These are phyloP conservation scores for Fraxinus anomala DNA, from an alignment of 257 asterid species.

Conservation along the genomic window DNA sequence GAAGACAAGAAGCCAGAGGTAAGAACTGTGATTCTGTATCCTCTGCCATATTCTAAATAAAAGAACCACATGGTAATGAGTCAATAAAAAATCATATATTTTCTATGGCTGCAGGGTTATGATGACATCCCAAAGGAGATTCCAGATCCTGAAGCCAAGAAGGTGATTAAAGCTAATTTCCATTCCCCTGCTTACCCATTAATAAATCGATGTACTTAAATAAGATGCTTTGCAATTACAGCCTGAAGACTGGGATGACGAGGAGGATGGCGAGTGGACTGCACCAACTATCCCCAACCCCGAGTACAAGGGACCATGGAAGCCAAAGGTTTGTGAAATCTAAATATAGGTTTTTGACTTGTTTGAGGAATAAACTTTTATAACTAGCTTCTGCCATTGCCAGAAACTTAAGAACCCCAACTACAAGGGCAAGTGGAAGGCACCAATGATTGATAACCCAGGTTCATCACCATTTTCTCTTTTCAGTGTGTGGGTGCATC, in stretches of 20 bases:
- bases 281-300: slow-evolving; percentile 95
- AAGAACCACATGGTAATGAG: neutral
- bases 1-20: slow-evolving; percentile 10
- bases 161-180: slow-evolving; percentile 45
- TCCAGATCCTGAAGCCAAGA: slow-evolving; percentile 84
- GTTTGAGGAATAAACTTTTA: slow-evolving; percentile 9
- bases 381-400: neutral
- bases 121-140: slow-evolving; percentile 96
- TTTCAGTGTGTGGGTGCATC: neutral
- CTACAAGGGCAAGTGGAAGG: slow-evolving; percentile 94
- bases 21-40: neutral
- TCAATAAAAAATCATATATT: neutral
- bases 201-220: neutral
- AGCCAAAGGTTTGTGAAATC: slow-evolving; percentile 58
- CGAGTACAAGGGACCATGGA: slow-evolving; percentile 95
- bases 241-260: slow-evolving; percentile 99
- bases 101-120: slow-evolving; percentile 59
- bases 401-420: slow-evolving; percentile 86
- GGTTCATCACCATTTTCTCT: slow-evolving; percentile 35
- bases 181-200: neutral
- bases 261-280: slow-evolving; percentile 98
- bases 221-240: slow-evolving; percentile 27
- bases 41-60: neutral
- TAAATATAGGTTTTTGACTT: neutral
- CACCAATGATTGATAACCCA: slow-evolving; percentile 90